phyloP scores from a whole-genome alignment of 2,329 filamentous ascomycete genomes.

The Exophiala xenobiotica region DNA sequence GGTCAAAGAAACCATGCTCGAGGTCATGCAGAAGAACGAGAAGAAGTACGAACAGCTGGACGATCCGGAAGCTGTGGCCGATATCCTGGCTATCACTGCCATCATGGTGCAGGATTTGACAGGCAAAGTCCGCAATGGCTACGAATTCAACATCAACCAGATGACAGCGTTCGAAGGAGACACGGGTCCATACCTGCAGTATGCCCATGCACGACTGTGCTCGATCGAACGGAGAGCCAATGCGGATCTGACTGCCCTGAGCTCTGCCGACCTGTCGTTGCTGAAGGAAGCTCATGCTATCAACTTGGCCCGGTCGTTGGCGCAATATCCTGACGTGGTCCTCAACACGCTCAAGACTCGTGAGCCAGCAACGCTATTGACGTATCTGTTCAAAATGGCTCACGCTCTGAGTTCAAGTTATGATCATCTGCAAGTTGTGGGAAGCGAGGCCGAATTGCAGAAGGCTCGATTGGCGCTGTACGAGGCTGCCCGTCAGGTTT shows the following conservation, averaged over 20 bases:
- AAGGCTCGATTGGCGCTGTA: slow-evolving; percentile 63
- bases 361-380: slow-evolving; percentile 66
- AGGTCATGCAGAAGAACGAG: slow-evolving; percentile 89
- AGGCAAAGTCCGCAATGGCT: slow-evolving; percentile 73
- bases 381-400: slow-evolving; percentile 67
- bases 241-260: slow-evolving; percentile 48
- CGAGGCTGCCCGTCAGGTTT: slow-evolving; percentile 60
- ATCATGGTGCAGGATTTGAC: slow-evolving; percentile 99
- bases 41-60: slow-evolving; percentile 88
- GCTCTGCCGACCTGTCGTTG: slow-evolving; percentile 57
- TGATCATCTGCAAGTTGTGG: slow-evolving; percentile 62
- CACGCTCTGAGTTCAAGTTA: slow-evolving; percentile 62
- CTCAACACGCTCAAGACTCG: slow-evolving; percentile 63
- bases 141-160: slow-evolving; percentile 64
- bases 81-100: slow-evolving; percentile 85
- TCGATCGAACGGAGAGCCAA: slow-evolving; percentile 59
- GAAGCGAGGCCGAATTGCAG: slow-evolving; percentile 57
- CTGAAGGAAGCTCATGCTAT: slow-evolving; percentile 62
- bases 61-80: slow-evolving; percentile 76
- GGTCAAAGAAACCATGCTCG: slow-evolving; percentile 93
- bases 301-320: slow-evolving; percentile 60
- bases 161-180: slow-evolving; percentile 68
- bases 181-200: slow-evolving; percentile 65
- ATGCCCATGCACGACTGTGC: slow-evolving; percentile 61
- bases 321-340: slow-evolving; percentile 65